Evolutionary conservation across 1,284 basidiomycete species (phyloP).

Genomic region (Melampsora occidentalis): DNA sequence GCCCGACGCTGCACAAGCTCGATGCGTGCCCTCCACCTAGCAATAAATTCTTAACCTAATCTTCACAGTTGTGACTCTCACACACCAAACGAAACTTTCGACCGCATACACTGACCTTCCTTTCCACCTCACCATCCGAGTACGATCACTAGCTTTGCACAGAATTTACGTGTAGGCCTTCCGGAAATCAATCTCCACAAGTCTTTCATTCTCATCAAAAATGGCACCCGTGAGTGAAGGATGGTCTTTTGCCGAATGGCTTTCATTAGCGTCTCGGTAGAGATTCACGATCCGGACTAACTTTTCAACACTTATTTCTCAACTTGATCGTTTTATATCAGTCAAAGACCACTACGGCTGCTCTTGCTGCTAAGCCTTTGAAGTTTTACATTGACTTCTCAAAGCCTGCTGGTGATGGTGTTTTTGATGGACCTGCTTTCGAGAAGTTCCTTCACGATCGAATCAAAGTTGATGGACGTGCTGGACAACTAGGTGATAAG

Average conservation of each 20-base stretch:
- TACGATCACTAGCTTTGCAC: too few relatives aligned
- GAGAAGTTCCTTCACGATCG: conserved; percentile 41
- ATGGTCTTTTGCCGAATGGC: conserved; percentile 40
- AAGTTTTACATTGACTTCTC: conserved; percentile 35
- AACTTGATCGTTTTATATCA: neutral
- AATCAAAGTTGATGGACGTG: conserved; percentile 38
- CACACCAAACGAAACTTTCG: too few relatives aligned
- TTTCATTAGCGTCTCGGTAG: conserved; percentile 39
- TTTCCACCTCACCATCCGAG: too few relatives aligned
- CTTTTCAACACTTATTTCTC: neutral
- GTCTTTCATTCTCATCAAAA: too few relatives aligned
- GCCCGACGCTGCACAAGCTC: too few relatives aligned
- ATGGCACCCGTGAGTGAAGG: too few relatives aligned
- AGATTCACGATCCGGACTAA: neutral
- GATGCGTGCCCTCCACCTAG: too few relatives aligned
- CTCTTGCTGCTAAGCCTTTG: conserved; percentile 8
- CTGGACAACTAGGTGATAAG: conserved; percentile 37
- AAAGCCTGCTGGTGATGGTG: conserved; percentile 34
- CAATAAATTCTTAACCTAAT: too few relatives aligned
- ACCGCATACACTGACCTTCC: too few relatives aligned
- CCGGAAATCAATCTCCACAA: too few relatives aligned
- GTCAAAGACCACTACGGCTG: neutral
- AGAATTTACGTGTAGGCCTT: too few relatives aligned
- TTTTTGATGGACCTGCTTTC: conserved; percentile 37
- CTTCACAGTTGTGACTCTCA: too few relatives aligned